Conservation (phyloP, 345 rosid species). For the Clausena lansium region DNA sequence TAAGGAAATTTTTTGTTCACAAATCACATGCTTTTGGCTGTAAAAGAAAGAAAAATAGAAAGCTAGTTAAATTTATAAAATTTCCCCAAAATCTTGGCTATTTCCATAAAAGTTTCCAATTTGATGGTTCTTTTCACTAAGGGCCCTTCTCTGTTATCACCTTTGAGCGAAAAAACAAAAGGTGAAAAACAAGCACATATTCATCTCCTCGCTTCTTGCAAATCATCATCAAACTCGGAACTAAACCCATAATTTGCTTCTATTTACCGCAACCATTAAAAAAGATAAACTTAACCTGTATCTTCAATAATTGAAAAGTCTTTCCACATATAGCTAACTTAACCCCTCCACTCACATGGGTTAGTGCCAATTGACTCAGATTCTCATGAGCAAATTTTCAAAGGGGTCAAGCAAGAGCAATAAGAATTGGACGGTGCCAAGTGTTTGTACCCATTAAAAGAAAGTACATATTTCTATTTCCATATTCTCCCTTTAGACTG, state of each 20-base stretch:
- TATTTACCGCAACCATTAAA: background rate
- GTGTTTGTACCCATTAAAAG: slow-evolving; percentile 3
- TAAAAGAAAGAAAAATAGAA: no score
- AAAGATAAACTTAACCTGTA: background rate
- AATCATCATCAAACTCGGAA: background rate
- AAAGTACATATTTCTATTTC: background rate
- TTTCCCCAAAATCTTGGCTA: background rate
- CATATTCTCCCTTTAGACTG: slow-evolving; percentile 7
- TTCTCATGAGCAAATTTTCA: slow-evolving; percentile 13
- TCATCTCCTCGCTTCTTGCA: background rate
- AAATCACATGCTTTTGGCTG: no score
- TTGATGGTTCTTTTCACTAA: background rate
- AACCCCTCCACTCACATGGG: slow-evolving; percentile 1
- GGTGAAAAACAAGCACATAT: background rate
- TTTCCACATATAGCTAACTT: slow-evolving; percentile 12
- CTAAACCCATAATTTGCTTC: background rate
- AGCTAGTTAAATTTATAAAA: no score
- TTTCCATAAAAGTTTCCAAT: background rate
- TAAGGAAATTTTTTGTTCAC: no score
- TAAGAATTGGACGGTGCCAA: slow-evolving; percentile 28
- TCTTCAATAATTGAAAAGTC: background rate
- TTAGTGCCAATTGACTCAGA: slow-evolving; percentile 27
- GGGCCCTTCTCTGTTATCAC: background rate
- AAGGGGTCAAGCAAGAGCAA: background rate
- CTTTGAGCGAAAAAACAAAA: background rate